phyloP scores from a whole-genome alignment of 2,329 filamentous ascomycete species.

The Phialophora tarda region DNA sequence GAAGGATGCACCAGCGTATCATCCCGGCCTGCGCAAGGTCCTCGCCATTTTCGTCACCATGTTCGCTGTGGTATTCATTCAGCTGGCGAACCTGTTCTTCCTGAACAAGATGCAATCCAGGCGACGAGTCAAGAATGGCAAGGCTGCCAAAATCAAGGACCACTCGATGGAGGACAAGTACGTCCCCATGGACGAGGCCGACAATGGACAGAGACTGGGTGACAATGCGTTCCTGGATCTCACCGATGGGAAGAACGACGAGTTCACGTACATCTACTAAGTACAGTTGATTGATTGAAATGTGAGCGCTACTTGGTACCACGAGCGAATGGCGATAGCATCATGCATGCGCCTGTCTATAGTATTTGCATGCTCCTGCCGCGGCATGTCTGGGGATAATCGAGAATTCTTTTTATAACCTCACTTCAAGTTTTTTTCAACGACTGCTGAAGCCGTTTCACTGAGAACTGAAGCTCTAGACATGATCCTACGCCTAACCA shows the following conservation, averaged over 20 bases:
- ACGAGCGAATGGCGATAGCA: no score
- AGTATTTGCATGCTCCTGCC: no score
- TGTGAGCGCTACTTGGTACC: background rate
- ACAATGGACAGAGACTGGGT: slow-evolving; percentile 38
- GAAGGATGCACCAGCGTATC: slow-evolving; percentile 64
- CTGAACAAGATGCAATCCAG: slow-evolving; percentile 64
- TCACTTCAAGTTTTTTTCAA: no score
- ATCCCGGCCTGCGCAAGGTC: slow-evolving; percentile 62
- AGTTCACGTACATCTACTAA: slow-evolving; percentile 55
- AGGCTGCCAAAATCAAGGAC: slow-evolving; percentile 64
- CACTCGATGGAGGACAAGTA: slow-evolving; percentile 65
- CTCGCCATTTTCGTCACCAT: slow-evolving; percentile 62
- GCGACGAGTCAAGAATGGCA: slow-evolving; percentile 64
- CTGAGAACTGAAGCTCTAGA: no score
- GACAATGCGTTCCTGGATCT: slow-evolving; percentile 59
- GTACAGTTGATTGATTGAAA: background rate
- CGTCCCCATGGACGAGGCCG: slow-evolving; percentile 42
- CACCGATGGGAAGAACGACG: slow-evolving; percentile 70
- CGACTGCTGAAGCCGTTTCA: no score
- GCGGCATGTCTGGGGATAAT: no score
- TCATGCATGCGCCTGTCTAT: no score
- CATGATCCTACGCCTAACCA: no score
- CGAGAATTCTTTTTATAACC: no score
- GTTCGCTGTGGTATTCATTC: slow-evolving; percentile 59
- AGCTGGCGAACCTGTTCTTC: slow-evolving; percentile 61